Evolutionary conservation across 148 eudicot genomes (phyloP).

Genomic region (Rhododendron henanense): DNA sequence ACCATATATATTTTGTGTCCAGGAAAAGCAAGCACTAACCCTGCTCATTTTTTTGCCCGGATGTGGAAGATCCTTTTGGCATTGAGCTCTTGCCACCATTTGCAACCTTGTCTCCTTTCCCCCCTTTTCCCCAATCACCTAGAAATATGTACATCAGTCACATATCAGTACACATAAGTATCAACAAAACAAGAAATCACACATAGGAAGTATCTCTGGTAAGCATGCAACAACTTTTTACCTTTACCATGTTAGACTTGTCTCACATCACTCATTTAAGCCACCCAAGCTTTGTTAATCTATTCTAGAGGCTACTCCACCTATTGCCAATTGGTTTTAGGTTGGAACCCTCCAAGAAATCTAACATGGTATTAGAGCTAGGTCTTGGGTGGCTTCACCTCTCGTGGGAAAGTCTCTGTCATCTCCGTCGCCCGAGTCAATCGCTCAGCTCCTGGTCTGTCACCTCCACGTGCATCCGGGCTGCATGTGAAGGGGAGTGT

Average conservation of each 20-base stretch:
- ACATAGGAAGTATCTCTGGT: neutral
- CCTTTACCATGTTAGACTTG: constrained; percentile 23
- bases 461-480: too few species aligned
- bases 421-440: too few species aligned
- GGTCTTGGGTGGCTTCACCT: too few species aligned
- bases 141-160: neutral
- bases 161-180: neutral
- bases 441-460: too few species aligned
- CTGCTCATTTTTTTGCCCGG: constrained; percentile 50
- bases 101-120: constrained; percentile 56
- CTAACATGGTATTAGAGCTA: too few species aligned
- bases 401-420: too few species aligned
- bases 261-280: too few species aligned
- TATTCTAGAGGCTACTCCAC: too few species aligned
- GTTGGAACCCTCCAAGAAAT: too few species aligned
- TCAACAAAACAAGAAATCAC: neutral
- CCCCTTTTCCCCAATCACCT: constrained; percentile 41
- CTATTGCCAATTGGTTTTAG: too few species aligned
- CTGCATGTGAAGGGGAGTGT: too few species aligned
- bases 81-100: constrained; percentile 45
- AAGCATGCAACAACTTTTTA: neutral
- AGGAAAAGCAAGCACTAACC: constrained; percentile 34
- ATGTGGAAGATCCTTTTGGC: constrained; percentile 34
- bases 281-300: too few species aligned
- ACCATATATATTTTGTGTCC: neutral